Percentiles rank a stretch among this genome's conserved stretches.
Conservation (phyloP, 768 basidiomycete species). For the Fomitopsis pulvina region DNA sequence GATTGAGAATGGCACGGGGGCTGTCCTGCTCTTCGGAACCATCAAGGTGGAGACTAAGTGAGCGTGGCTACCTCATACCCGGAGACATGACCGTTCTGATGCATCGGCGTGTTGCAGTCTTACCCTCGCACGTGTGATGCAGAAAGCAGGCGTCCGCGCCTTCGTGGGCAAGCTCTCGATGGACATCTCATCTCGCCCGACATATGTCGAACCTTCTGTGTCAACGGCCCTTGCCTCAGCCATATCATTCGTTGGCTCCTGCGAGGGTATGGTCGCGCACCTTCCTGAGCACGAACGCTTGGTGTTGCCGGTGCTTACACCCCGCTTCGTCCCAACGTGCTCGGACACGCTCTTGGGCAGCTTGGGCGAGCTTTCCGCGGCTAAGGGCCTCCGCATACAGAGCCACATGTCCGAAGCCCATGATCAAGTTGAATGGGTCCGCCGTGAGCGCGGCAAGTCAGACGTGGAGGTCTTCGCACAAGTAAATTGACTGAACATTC, state of each 20-base stretch:
- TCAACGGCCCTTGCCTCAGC: conserved; percentile 45
- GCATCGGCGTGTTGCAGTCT: conserved; percentile 45
- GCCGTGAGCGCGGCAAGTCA: conserved; percentile 46
- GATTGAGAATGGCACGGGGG: conserved; percentile 68
- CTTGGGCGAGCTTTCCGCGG: conserved; percentile 48
- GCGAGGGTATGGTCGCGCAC: conserved; percentile 32
- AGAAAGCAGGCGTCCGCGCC: conserved; percentile 61
- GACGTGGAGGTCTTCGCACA: conserved; percentile 75
- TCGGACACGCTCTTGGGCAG: conserved; percentile 61
- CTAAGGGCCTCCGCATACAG: conserved; percentile 51
- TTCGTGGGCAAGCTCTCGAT: conserved; percentile 91
- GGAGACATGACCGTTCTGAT: not conserved
- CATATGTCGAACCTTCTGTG: conserved; percentile 62
- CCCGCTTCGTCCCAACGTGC: conserved; percentile 87
- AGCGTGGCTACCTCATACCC: conserved; percentile 16
- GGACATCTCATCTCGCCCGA: conserved; percentile 68
- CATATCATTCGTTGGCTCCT: conserved; percentile 47
- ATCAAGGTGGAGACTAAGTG: conserved; percentile 81
- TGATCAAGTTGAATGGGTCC: conserved; percentile 72
- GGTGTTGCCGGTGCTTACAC: conserved; percentile 80
- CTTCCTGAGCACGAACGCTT: conserved; percentile 42
- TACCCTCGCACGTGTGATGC: conserved; percentile 73
- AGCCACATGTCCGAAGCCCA: conserved; percentile 80
- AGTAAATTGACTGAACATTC: conserved; percentile 31
- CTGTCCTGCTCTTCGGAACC: conserved; percentile 77